Conservation (phyloP, 306 rosid species). For the Sechiopsis laciniata region DNA sequence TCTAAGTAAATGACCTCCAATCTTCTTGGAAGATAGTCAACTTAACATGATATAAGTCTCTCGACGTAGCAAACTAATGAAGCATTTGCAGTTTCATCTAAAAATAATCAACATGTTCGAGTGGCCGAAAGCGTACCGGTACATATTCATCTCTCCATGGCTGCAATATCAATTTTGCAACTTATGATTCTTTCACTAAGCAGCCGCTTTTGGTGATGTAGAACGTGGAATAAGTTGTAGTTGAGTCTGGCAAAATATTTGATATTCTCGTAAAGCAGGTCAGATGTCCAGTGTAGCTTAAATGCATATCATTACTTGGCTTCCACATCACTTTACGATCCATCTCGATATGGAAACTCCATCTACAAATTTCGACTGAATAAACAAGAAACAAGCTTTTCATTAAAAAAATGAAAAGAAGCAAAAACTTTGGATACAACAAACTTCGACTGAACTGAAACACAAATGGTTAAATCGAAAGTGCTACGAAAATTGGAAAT, state of each 20-base stretch:
- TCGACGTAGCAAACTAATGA: background rate
- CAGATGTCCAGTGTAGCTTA: conserved; percentile 14
- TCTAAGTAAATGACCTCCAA: too few relatives aligned
- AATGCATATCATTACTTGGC: background rate
- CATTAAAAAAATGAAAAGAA: too few relatives aligned
- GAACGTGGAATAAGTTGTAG: background rate
- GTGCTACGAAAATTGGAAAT: too few relatives aligned
- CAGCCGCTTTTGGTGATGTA: background rate
- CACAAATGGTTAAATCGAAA: background rate
- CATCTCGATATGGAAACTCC: background rate
- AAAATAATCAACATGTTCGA: background rate
- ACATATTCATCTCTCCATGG: background rate
- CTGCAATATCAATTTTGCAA: background rate
- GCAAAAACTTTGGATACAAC: background rate
- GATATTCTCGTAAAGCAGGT: conserved; percentile 10
- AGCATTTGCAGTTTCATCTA: background rate
- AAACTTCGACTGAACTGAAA: background rate
- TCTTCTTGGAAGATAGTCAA: too few relatives aligned
- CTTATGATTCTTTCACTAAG: background rate
- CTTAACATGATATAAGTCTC: background rate
- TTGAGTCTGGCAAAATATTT: conserved; percentile 3
- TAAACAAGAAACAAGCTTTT: too few relatives aligned
- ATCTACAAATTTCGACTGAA: too few relatives aligned
- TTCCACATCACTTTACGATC: background rate
- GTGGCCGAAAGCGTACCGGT: background rate